Evolutionary conservation across 495 filamentous ascomycete species (phyloP).

Genomic region (Penicillium lividum): DNA sequence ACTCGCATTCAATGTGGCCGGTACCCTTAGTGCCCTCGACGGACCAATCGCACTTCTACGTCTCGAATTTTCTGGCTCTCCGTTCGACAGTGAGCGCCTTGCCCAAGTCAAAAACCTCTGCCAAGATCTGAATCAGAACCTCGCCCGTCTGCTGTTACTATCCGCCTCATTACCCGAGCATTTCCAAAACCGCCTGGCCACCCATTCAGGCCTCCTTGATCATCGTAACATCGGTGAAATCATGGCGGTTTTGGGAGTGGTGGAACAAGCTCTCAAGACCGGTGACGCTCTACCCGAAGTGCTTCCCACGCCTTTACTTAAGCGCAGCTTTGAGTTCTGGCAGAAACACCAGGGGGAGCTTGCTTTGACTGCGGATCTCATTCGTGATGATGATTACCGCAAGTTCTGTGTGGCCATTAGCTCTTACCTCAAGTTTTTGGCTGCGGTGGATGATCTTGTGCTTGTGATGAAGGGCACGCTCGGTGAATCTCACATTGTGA

Average conservation of each 20-base stretch:
- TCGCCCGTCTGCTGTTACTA: constrained; percentile 36
- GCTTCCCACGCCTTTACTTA: constrained; percentile 41
- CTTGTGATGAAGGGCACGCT: constrained; percentile 43
- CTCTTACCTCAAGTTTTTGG: constrained; percentile 40
- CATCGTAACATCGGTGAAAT: constrained; percentile 41
- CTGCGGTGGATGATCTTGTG: constrained; percentile 42
- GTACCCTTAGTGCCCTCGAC: constrained; percentile 32
- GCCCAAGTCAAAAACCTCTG: constrained; percentile 37
- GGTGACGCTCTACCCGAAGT: constrained; percentile 45
- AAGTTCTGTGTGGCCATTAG: constrained; percentile 43
- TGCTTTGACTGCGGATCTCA: constrained; percentile 27
- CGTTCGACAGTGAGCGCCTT: constrained; percentile 40
- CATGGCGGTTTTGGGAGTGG: constrained; percentile 42
- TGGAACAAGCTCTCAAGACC: constrained; percentile 44
- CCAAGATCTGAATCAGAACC: constrained; percentile 36
- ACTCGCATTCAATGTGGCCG: constrained; percentile 36
- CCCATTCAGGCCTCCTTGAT: constrained; percentile 36
- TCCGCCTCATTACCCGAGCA: constrained; percentile 37
- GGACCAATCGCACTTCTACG: constrained; percentile 35
- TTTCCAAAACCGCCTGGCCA: constrained; percentile 31
- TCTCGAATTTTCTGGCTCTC: constrained; percentile 45
- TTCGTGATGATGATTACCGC: constrained; percentile 41
- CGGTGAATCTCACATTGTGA: constrained; percentile 45
- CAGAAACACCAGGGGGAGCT: constrained; percentile 24
- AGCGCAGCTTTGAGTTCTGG: constrained; percentile 36